Percentiles rank a stretch among this genome's conserved stretches.
Conservation (phyloP, 2,329 filamentous ascomycete species). For the Sporothrix protearum region DNA sequence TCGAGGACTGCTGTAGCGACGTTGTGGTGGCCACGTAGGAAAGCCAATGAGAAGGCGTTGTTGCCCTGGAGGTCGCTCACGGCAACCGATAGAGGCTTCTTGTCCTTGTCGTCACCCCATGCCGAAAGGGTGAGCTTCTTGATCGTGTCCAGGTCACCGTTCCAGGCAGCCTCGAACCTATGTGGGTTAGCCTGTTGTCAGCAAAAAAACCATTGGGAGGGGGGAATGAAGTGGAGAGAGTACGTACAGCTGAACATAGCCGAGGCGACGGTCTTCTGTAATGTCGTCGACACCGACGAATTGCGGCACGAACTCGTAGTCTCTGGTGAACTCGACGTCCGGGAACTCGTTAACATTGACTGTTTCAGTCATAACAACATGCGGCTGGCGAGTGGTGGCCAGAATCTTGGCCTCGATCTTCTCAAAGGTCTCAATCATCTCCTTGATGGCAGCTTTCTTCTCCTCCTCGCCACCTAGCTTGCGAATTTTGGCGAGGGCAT, state of each 20-base stretch:
- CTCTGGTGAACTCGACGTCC: not conserved
- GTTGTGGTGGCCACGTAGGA: conserved; percentile 61
- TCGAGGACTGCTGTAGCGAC: conserved; percentile 65
- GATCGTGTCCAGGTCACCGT: conserved; percentile 62
- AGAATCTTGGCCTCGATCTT: conserved; percentile 54
- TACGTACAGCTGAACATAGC: conserved; percentile 56
- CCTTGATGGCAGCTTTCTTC: conserved; percentile 55
- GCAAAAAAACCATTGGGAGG: not conserved
- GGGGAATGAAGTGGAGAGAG: not conserved
- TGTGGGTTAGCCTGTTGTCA: not conserved
- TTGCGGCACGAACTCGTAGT: conserved; percentile 49
- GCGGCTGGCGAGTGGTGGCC: conserved; percentile 61
- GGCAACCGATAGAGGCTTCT: conserved; percentile 62
- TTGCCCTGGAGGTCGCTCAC: conserved; percentile 50
- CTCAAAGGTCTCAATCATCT: conserved; percentile 51
- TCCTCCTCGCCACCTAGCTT: conserved; percentile 38
- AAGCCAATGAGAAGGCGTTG: conserved; percentile 65
- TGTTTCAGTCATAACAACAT: conserved; percentile 60
- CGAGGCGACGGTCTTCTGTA: conserved; percentile 52
- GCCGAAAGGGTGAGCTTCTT: conserved; percentile 59
- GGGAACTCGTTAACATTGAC: conserved; percentile 33
- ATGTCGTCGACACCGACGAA: conserved; percentile 54
- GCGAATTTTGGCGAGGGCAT: conserved; percentile 36
- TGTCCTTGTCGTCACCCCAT: conserved; percentile 52
- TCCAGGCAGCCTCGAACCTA: conserved; percentile 67